Conservation (phyloP, 2,329 filamentous ascomycete genomes). For the Alternaria panax region DNA sequence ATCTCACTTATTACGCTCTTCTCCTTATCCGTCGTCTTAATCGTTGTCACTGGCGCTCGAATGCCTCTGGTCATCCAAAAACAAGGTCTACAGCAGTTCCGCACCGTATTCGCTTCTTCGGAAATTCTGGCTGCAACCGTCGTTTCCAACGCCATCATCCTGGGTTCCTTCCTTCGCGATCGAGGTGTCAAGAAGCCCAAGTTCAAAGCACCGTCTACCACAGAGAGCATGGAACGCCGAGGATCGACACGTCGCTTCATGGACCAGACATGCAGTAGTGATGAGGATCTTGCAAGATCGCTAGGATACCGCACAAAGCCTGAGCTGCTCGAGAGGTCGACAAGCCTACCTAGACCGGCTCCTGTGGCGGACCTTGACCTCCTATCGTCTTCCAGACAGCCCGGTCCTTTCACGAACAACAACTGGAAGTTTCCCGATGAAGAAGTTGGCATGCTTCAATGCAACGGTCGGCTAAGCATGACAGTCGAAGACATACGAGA, state of each 20-base stretch:
- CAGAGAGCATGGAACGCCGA: conserved; percentile 63
- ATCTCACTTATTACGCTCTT: conserved; percentile 81
- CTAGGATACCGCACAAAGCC: conserved; percentile 73
- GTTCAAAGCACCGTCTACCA: conserved; percentile 67
- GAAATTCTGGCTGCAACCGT: conserved; percentile 89
- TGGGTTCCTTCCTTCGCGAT: conserved; percentile 92
- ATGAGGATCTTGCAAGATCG: conserved; percentile 85
- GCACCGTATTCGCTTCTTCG: conserved; percentile 86
- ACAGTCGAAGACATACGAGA: conserved; percentile 39
- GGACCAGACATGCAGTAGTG: conserved; percentile 80
- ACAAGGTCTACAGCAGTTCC: conserved; percentile 80
- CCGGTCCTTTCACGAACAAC: conserved; percentile 36
- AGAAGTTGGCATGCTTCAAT: conserved; percentile 24
- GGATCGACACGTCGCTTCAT: conserved; percentile 69
- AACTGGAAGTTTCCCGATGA: conserved; percentile 47
- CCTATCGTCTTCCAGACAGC: conserved; percentile 29
- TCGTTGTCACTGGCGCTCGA: conserved; percentile 80
- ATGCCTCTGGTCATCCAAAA: conserved; percentile 77
- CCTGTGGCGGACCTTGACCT: conserved; percentile 42
- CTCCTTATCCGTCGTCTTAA: conserved; percentile 80
- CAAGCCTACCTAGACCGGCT: conserved; percentile 52
- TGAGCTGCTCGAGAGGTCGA: conserved; percentile 56
- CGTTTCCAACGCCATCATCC: conserved; percentile 85
- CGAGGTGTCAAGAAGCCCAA: conserved; percentile 86
- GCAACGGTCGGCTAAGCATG: conserved; percentile 32